Base-by-base conservation (phyloP, 176 grass and related monocot genomes). In the Hordeum marinum region DNA sequence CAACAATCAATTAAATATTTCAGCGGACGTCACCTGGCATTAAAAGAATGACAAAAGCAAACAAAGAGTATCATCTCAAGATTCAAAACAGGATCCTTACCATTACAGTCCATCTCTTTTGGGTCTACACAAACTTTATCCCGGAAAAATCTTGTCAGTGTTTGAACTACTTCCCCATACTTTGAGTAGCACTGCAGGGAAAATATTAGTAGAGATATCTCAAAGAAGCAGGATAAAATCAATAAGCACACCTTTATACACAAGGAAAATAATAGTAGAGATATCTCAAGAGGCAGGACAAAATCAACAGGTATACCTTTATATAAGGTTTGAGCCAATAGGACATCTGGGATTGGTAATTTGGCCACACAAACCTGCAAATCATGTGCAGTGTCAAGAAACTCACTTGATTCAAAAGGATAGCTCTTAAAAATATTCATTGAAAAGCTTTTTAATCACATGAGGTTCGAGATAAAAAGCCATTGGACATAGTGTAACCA, bases 261-360 rank as follows among this genome's bases (percentile, higher is more conserved):
- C 73, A 92, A 58, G 78, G 70, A 85, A 73, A 79, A 73, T 50
- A 86, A 74, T 40, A 81, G 25, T 79, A 48, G 63, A 80, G 42
- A 72, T 67, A 57, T 21, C 67, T 76, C 23, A 83, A 63, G 45
- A 75, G 29, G 69, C 42, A 81, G 65, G 58, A 65, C 69, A 36
- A 75, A 86, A 76, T 71, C 67, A 89, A 76, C 41, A 91, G 72
- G 83, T 31, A 17, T 69, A 90, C 96, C 93, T 95, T 95, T 87
- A 94, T 86, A 92, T 98, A 55, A 74, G 96, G 89, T 67, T 84
- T 88, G 46, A 98, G 87, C 93, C 96, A 98, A 66, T 95, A 92
- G 13, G 93, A 95, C 91, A 98, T 98, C 81, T 95, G 93, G 74
- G 87, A 89, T 89, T 95, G 92, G 73, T 83, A 90, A 87, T 87